Evolutionary conservation across 2,329 filamentous ascomycete species (phyloP), one percentile per base, ranked within the genome.

Genomic region (Pseudonectria foliicola): DNA sequence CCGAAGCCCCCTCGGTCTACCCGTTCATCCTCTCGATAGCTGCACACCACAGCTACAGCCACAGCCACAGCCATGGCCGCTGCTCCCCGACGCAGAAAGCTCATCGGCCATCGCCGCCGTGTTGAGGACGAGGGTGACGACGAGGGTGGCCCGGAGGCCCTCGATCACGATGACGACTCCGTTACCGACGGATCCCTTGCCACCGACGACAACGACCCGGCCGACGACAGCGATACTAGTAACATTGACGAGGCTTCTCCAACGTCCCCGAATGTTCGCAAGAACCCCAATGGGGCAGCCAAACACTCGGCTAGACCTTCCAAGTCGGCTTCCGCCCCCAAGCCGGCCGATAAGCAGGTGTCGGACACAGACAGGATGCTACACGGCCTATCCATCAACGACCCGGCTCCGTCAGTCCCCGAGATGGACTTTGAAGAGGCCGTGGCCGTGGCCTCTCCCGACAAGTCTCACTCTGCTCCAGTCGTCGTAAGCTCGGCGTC

Each of bases 91-190:
- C 75, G 77, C 60, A 80, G 73, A 63, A 80, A 78, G 62, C 60
- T 77, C 50, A 73, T 82, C 59, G 77, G 77, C 56, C 76, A 76
- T 49, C 75, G 80, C 53, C 77, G 81, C 57, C 75, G 80, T 49
- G 71, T 78, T 46, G 78, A 80, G 59, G 80, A 85, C 52, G 80
- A 85, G 56, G 80, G 73, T 48, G 81, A 84, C 50, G 81, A 84
- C 46, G 80, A 84, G 45, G 73, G 66, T 45, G 70, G 68, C 40
- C 66, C 61, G 33, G 73, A 75, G 40, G 62, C 65, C 34, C 62
- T 71, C 38, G 77, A 80, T 31, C 56, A 74, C 26, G 77, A 81
- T 47, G 77, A 82, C 48, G 78, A 82, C 55, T 82, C 78, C 33
- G 58, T 78, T 47, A 79, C 73, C 44, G 79, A 82, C 40, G 77